phyloP scores from a whole-genome alignment of 1,284 basidiomycete species.

The Cutaneotrichosporon arboriforme region DNA sequence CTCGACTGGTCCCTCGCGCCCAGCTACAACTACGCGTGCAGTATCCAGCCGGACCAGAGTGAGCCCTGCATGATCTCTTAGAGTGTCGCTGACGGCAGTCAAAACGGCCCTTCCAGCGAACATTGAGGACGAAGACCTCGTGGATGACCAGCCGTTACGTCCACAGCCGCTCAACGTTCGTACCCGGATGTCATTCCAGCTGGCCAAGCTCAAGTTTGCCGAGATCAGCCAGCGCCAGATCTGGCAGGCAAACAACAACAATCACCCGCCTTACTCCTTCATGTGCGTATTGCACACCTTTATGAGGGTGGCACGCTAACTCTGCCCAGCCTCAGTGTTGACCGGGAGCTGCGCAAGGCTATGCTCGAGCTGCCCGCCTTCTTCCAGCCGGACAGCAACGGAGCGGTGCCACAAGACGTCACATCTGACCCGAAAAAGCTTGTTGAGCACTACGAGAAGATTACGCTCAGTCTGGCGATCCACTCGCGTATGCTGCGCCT shows the following conservation, averaged over 20 bases:
- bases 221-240: slow-evolving; percentile 48
- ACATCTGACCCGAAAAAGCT: slow-evolving; percentile 37
- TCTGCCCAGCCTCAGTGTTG: slow-evolving; percentile 24
- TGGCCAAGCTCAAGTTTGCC: slow-evolving; percentile 45
- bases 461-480: slow-evolving; percentile 46
- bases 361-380: slow-evolving; percentile 47
- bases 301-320: neutral
- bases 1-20: slow-evolving; percentile 48
- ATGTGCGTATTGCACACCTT: slow-evolving; percentile 27
- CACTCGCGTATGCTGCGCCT: slow-evolving; percentile 48
- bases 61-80: slow-evolving; percentile 8
- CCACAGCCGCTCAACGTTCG: slow-evolving; percentile 42
- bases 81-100: slow-evolving; percentile 18
- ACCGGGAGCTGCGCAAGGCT: slow-evolving; percentile 46
- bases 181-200: slow-evolving; percentile 49
- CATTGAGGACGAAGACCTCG: slow-evolving; percentile 48
- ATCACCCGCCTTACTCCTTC: slow-evolving; percentile 47
- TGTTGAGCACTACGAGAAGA: slow-evolving; percentile 48
- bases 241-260: slow-evolving; percentile 48
- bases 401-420: slow-evolving; percentile 20
- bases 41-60: slow-evolving; percentile 50
- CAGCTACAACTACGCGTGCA: slow-evolving; percentile 45
- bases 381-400: slow-evolving; percentile 40
- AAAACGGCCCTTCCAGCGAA: slow-evolving; percentile 48
- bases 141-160: slow-evolving; percentile 44